These are phyloP conservation scores for Fraxinus latifolia DNA, from an alignment of 305 asterid species.

Conservation along the genomic window DNA sequence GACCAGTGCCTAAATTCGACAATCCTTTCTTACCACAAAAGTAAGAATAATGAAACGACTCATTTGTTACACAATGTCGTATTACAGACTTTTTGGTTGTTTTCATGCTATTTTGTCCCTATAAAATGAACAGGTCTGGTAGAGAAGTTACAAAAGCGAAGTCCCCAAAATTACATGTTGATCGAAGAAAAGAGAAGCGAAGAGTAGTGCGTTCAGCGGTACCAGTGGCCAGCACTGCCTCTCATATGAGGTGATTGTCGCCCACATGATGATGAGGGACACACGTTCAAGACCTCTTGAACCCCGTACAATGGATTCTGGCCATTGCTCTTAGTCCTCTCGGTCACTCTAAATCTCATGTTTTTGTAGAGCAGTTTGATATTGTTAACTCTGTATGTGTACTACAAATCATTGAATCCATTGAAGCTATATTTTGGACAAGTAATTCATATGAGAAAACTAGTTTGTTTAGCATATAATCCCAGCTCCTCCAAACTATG, in stretches of 20 bases:
- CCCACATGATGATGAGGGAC: background rate
- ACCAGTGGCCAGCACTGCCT: slow-evolving; percentile 46
- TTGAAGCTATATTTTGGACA: background rate
- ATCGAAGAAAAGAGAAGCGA: slow-evolving; percentile 54
- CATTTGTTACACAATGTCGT: background rate
- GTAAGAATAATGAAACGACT: slow-evolving; percentile 30
- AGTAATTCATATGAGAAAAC: background rate
- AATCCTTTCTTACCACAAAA: slow-evolving; percentile 82
- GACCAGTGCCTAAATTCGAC: slow-evolving; percentile 72
- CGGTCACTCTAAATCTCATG: background rate
- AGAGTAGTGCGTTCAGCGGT: slow-evolving; percentile 33
- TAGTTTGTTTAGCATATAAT: background rate
- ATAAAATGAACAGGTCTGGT: slow-evolving; percentile 44
- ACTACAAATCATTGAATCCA: background rate
- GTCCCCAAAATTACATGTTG: slow-evolving; percentile 66
- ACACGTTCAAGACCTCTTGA: slow-evolving; percentile 61
- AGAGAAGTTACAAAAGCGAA: slow-evolving; percentile 66
- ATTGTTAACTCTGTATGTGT: background rate
- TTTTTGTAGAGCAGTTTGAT: background rate
- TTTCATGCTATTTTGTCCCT: background rate
- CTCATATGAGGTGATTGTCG: slow-evolving; percentile 58
- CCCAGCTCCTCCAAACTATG: background rate
- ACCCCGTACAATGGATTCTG: slow-evolving; percentile 11
- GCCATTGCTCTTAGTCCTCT: background rate
- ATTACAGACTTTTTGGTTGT: background rate